Evolutionary conservation across 257 asterid genomes (phyloP), one percentile per base, ranked within the genome.

Genomic region (Leptodermis oblonga): DNA sequence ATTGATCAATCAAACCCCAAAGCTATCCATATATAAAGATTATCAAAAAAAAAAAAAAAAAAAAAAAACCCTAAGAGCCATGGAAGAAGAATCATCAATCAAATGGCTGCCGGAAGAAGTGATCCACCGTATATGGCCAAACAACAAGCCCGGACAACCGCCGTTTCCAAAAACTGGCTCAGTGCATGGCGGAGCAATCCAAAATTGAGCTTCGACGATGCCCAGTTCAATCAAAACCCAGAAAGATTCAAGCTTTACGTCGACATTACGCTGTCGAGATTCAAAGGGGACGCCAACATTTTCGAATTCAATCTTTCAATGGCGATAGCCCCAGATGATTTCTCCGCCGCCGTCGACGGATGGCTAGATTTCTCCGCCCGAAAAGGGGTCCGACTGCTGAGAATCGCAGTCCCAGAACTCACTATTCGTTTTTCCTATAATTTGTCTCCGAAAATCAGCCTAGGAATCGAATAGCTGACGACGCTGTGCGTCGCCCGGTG

Each of bases 201-300:
- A 62, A 36, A 31, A 62, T n/a, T 62, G 67, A 22, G 36, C n/a
- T 37, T 62, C 36, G 49, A 62, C 41, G 67, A 62, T n/a, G 0
- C 30, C 67, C 41, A 18, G 26, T 62, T 62, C 67, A 37, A 37
- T 4, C 26, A 30, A 30, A 17, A 58, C 42, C 63, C n/a, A 58
- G 34, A n/a, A 36, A 36, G 20, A 62, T 62, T 62, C 12, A 7
- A 3, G 3, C 7, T 36, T 36, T 42, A n/a, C 1, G 43, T 62
- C 49, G n/a, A 62, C n/a, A n/a, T 3, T 2, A 37, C 67, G 10
- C 4, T 62, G 67, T 20, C 13, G 3, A 37, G 15, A 36, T 62
- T 36, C 66, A 8, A 10, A 60, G 65, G 43, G n/a, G n/a, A n/a
- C n/a, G 31, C 28, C 28, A 0, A 60, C n/a, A 33, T 18, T 22